Percentiles rank a stretch among this genome's conserved stretches.
phyloP scores from a whole-genome alignment of 1,284 basidiomycete genomes.

The Rhizoctonia solani region DNA sequence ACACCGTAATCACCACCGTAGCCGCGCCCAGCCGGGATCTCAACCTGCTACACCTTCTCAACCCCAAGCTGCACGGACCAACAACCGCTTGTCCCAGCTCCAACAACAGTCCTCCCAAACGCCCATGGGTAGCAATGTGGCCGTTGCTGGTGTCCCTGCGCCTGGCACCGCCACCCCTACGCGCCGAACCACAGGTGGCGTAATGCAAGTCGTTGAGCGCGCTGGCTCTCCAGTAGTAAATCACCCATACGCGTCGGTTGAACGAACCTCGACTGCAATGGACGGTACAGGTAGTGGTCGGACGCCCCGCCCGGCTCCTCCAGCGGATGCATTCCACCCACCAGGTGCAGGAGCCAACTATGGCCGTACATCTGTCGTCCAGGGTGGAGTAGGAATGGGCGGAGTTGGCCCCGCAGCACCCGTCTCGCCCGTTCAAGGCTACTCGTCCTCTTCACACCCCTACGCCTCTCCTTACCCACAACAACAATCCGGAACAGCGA shows the following conservation, averaged over 20 bases:
- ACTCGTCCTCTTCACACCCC: slow-evolving; percentile 18
- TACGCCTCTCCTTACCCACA: slow-evolving; percentile 7
- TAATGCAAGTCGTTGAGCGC: slow-evolving; percentile 31
- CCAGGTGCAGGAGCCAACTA: slow-evolving; percentile 16
- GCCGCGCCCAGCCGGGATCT: slow-evolving; percentile 7
- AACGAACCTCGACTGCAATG: slow-evolving; percentile 27
- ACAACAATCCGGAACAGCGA: slow-evolving; percentile 14
- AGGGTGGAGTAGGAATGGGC: slow-evolving; percentile 34
- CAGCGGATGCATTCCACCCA: slow-evolving; percentile 28
- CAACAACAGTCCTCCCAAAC: slow-evolving; percentile 27
- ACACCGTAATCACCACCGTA: slow-evolving; percentile 28
- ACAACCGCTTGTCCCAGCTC: slow-evolving; percentile 24
- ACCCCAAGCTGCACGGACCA: slow-evolving; percentile 25
- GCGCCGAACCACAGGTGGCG: slow-evolving; percentile 26
- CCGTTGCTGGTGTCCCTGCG: slow-evolving; percentile 1
- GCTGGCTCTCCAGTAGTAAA: slow-evolving; percentile 17
- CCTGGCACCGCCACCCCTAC: slow-evolving; percentile 16
- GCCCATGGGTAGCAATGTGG: slow-evolving; percentile 4
- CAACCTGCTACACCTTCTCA: slow-evolving; percentile 18
- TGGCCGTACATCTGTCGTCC: slow-evolving; percentile 27
- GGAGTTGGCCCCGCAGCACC: slow-evolving; percentile 36
- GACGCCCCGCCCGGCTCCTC: slow-evolving; percentile 21
- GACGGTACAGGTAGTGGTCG: slow-evolving; percentile 21
- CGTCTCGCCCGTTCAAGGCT: slow-evolving; percentile 3
- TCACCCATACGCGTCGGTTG: slow-evolving; percentile 24